Conservation (phyloP, 306 rosid species). For the Begonia peltatifolia region DNA sequence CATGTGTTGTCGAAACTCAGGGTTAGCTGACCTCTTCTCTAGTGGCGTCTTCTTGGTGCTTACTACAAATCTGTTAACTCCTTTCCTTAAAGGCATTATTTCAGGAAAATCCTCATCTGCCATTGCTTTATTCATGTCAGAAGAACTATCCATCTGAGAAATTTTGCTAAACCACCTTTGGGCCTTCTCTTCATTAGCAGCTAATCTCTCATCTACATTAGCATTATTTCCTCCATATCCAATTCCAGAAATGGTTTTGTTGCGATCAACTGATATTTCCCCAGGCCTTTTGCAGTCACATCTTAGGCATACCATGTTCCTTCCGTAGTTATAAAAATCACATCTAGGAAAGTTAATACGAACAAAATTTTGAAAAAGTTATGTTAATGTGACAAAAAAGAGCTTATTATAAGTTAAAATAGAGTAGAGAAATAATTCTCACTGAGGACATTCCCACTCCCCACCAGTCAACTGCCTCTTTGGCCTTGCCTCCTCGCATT, state of each 20-base stretch:
- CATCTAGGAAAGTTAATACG: conserved; percentile 40
- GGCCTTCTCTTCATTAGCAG: conserved; percentile 88
- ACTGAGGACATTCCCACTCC: conserved; percentile 99
- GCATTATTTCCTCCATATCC: conserved; percentile 25
- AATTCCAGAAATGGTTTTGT: conserved; percentile 19
- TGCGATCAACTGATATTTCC: conserved; percentile 24
- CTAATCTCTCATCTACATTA: conserved; percentile 40
- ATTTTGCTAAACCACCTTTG: conserved; percentile 83
- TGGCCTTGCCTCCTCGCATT: conserved; percentile 86
- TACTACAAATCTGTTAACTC: conserved; percentile 85
- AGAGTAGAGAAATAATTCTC: conserved; percentile 21
- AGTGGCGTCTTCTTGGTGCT: conserved; percentile 80
- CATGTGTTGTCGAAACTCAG: conserved; percentile 39
- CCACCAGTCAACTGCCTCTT: conserved; percentile 70
- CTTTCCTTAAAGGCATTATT: conserved; percentile 95
- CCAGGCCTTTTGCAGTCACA: conserved; percentile 90
- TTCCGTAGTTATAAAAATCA: conserved; percentile 73
- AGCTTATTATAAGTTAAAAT: not conserved
- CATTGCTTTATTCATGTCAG: conserved; percentile 40
- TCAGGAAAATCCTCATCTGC: conserved; percentile 85
- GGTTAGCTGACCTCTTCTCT: conserved; percentile 58
- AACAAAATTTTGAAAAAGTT: conserved; percentile 4
- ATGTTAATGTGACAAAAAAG: not conserved
- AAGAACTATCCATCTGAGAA: conserved; percentile 56
- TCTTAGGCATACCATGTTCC: conserved; percentile 60